phyloP scores from a whole-genome alignment of 1,139 yeast genomes.

The Suhomyces choctaworum region DNA sequence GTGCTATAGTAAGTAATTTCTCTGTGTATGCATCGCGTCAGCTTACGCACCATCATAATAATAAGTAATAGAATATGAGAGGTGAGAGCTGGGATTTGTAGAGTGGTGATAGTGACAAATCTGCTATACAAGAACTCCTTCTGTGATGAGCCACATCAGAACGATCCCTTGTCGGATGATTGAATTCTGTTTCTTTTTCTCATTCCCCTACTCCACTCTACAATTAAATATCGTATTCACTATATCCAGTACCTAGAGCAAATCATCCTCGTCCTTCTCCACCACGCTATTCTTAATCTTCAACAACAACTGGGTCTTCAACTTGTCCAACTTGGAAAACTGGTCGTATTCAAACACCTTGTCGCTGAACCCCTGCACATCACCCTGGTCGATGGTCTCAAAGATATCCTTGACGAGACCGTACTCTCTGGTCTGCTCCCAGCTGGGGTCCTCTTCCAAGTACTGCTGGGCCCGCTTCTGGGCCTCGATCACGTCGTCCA shows the following conservation, averaged over 20 bases:
- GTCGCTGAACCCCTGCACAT: conserved; percentile 72
- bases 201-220: too few species aligned
- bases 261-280: conserved; percentile 69
- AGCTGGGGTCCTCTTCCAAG: conserved; percentile 71
- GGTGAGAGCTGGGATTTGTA: too few species aligned
- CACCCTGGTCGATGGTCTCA: conserved; percentile 76
- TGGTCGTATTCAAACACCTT: conserved; percentile 84
- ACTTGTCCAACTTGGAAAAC: conserved; percentile 83
- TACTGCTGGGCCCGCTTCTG: conserved; percentile 67
- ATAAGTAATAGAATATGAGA: too few species aligned
- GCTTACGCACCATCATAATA: too few species aligned
- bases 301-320: conserved; percentile 85
- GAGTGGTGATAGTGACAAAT: too few species aligned
- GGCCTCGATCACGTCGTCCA: conserved; percentile 84
- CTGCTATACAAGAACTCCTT: too few species aligned
- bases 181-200: too few species aligned
- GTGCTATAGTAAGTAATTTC: too few species aligned
- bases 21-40: too few species aligned
- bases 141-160: too few species aligned
- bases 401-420: conserved; percentile 64
- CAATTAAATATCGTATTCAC: background rate
- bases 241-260: conserved; percentile 15
- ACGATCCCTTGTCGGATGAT: too few species aligned
- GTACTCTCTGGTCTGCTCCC: conserved; percentile 77
- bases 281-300: conserved; percentile 76